Conservation (phyloP, 2,329 filamentous ascomycete genomes). For the Alternaria conjuncta region DNA sequence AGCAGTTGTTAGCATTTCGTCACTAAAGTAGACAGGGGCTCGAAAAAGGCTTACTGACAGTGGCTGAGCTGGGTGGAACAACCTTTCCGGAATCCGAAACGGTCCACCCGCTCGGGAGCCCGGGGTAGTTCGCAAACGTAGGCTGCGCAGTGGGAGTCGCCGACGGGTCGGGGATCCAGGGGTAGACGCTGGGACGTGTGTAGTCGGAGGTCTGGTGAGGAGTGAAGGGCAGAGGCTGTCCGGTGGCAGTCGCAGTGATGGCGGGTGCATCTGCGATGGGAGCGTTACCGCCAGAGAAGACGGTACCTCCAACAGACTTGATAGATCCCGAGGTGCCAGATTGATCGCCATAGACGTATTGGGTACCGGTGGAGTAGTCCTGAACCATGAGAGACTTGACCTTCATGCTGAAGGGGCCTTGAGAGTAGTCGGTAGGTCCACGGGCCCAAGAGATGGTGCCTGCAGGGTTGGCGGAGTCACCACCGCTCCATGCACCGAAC, state of each 20-base stretch:
- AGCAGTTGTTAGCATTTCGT: slow-evolving; percentile 20
- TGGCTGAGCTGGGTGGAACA: slow-evolving; percentile 71
- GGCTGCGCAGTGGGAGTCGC: slow-evolving; percentile 58
- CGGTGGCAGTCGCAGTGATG: slow-evolving; percentile 66
- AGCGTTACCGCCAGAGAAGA: slow-evolving; percentile 67
- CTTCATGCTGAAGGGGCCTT: slow-evolving; percentile 86
- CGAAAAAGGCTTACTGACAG: slow-evolving; percentile 65
- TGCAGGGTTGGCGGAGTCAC: slow-evolving; percentile 76
- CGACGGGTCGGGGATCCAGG: slow-evolving; percentile 67
- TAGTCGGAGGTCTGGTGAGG: slow-evolving; percentile 65
- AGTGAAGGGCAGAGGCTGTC: slow-evolving; percentile 71
- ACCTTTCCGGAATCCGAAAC: slow-evolving; percentile 82
- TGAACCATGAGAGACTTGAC: slow-evolving; percentile 77
- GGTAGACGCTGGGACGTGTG: slow-evolving; percentile 53
- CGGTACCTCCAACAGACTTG: slow-evolving; percentile 74
- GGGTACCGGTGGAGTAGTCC: slow-evolving; percentile 90
- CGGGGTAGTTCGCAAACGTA: slow-evolving; percentile 56
- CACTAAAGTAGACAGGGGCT: slow-evolving; percentile 2
- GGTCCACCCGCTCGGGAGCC: slow-evolving; percentile 80
- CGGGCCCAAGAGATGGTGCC: slow-evolving; percentile 92
- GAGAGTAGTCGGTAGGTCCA: slow-evolving; percentile 81
- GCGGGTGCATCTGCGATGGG: slow-evolving; percentile 66
- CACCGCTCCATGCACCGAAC: slow-evolving; percentile 90
- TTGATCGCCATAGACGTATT: slow-evolving; percentile 81
- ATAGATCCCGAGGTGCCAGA: slow-evolving; percentile 85